Base-by-base conservation (phyloP, 2,329 filamentous ascomycete species). In the Aspergillus tamarii region DNA sequence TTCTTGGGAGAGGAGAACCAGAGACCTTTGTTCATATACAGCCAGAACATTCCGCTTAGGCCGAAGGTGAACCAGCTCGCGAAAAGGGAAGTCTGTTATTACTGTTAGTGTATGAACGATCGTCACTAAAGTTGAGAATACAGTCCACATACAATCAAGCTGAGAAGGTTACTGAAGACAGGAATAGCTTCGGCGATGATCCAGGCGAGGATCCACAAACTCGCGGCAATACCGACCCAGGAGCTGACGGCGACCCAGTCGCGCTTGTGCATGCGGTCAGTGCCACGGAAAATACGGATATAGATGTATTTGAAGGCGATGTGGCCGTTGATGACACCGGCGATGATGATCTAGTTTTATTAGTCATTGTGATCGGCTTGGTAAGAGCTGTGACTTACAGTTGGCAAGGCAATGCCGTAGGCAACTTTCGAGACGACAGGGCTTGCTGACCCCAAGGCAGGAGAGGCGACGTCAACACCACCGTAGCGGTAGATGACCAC, bases 151-250 rank as follows among this genome's bases (percentile, higher is more conserved):
- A 77, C 70, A 66, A 91, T 86, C 41, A 92, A 77, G 5, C 85
- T 86, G n/a, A 92, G 79, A 10, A 92, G 78, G 54, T 87, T 83
- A 71, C 86, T 87, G 78, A 92, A 93, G 56, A 88, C 85, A 0
- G 90, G 90, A 9, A 92, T 88, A 0, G 87, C 86, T 72, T 89
- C 85, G 6, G 90, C 88, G 63, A 93, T 88, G 63, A 92, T 76
- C 83, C 88, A 90, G 2, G 88, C 87, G 5, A 90, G 61, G 7
- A 86, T 67, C 87, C 89, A 91, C 19, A 87, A 74, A 14, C 69
- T 73, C 0, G 83, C 72, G 1, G 85, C 84, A 53, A 92, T 85
- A 8, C 67, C 82, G 14, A 87, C 68, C 90, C 90, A 92, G 14
- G 82, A 82, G 6, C 82, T 72, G 66, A 84, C 84, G 6, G 86